phyloP scores from a whole-genome alignment of 768 basidiomycete species.

The Boletales sp. region DNA sequence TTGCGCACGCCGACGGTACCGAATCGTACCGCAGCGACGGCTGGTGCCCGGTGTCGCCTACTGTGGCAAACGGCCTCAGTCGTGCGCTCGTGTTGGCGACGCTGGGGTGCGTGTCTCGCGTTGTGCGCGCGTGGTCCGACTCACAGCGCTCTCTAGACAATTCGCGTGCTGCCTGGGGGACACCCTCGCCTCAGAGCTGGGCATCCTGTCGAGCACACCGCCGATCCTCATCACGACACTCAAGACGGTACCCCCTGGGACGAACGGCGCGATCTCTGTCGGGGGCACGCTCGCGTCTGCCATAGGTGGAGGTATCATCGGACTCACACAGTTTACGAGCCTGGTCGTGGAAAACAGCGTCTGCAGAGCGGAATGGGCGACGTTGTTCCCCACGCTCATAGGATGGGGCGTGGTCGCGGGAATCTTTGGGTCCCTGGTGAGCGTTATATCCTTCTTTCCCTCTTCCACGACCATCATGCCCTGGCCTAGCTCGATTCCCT shows the following conservation, averaged over 20 bases:
- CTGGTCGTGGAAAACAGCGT: conserved; percentile 59
- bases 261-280: conserved; percentile 82
- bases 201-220: conserved; percentile 68
- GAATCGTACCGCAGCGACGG: conserved; percentile 34
- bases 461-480: not conserved
- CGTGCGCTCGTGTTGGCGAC: conserved; percentile 59
- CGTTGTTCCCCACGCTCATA: conserved; percentile 42
- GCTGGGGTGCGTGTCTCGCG: conserved; percentile 50
- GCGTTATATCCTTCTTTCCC: conserved; percentile 18
- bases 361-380: conserved; percentile 42
- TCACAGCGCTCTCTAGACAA: conserved; percentile 47
- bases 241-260: conserved; percentile 76
- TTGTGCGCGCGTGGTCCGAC: not conserved
- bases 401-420: conserved; percentile 66
- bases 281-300: conserved; percentile 74
- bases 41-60: conserved; percentile 63
- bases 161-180: conserved; percentile 89
- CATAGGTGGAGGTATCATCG: conserved; percentile 71
- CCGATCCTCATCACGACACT: conserved; percentile 81
- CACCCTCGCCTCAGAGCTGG: conserved; percentile 90
- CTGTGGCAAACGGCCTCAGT: conserved; percentile 49
- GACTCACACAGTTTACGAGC: conserved; percentile 51
- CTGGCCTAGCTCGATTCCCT: conserved; percentile 69
- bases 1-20: conserved; percentile 11
- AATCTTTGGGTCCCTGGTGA: conserved; percentile 73